A percentile compares a stretch with the other conserved stretches of the same genome.
phyloP scores from a whole-genome alignment of 2,329 filamentous ascomycete genomes.

The Aspergillus phoenicis region DNA sequence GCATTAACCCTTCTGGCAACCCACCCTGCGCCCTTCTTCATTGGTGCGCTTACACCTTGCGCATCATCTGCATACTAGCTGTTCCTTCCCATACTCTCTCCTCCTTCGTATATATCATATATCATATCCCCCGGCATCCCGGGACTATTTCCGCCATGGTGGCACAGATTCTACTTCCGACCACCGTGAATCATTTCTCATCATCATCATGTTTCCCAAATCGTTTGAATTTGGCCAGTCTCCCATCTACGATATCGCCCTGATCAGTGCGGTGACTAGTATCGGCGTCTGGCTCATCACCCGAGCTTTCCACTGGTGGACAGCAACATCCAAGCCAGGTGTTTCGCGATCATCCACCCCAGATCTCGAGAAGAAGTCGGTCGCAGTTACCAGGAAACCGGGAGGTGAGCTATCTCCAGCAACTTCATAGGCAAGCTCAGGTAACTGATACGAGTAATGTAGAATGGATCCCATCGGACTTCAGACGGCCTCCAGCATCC shows the following conservation, averaged over 20 bases:
- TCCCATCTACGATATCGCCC: conserved; percentile 29
- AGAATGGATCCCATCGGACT: conserved; percentile 62
- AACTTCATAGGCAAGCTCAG: not conserved
- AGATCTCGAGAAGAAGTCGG: conserved; percentile 43
- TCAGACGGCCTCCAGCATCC: conserved; percentile 60
- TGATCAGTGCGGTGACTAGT: conserved; percentile 35
- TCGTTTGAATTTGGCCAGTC: conserved; percentile 8
- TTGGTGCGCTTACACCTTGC: not conserved
- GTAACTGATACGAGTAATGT: not conserved
- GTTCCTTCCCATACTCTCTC: not conserved
- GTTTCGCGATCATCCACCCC: conserved; percentile 35
- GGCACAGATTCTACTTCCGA: not conserved
- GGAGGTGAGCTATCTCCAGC: conserved; percentile 46
- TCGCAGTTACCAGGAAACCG: conserved; percentile 39
- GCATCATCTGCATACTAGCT: not conserved
- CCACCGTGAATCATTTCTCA: not conserved
- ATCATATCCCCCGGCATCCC: not conserved
- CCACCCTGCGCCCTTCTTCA: not conserved
- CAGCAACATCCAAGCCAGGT: conserved; percentile 10
- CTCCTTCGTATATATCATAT: not conserved
- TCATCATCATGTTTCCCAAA: conserved; percentile 11
- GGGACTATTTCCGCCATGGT: not conserved
- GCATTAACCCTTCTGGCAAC: conserved; percentile 31
- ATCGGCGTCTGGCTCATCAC: conserved; percentile 34
- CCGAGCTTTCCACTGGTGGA: conserved; percentile 31